Evolutionary conservation across 2,329 filamentous ascomycete genomes (phyloP), one percentile per base, ranked within the genome.

Genomic region (Fusarium virguliforme): DNA sequence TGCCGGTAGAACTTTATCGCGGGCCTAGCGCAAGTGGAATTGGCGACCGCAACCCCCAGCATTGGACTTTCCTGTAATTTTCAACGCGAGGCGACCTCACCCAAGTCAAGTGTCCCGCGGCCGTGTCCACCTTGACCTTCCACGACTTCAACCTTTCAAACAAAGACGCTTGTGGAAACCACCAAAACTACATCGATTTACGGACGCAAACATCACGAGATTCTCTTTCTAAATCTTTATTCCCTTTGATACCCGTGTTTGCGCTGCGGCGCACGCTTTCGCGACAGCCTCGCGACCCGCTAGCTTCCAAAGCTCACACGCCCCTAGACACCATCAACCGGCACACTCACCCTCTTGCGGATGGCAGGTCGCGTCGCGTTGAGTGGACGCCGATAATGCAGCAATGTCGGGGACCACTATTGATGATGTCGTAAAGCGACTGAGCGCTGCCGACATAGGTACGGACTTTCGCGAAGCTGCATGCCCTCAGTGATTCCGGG

Each of bases 401-500:
- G 83, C 78, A 80, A 91, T 91, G 89, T 87, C 88, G 82, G 84
- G 83, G 68, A 86, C 83, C 75, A 85, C 84, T 74, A 88, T 91
- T 76, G 89, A 91, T 71, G 86, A 91, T 81, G 87, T 90, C 78
- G 86, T 90, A 72, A 88, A 87, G 83, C 86, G 87, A 80, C 83
- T 90, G 71, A 85, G 84, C 77, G 83, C 83, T 55, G 80, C 85
- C 64, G 88, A 90, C 71, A 85, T 84, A 77, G 88, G 87, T 90
- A 73, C 48, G 71, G 28, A 28, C 24, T 50, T 34, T n/a, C 34
- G 48, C 40, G 51, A 54, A 70, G 22, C 40, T 60, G 32, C 41
- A 50, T 41, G 46, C 54, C 50, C 38, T 54, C 15, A 46, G 12
- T 5, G 51, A 54, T 55, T 18, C 37, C 28, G 26, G n/a, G 38